phyloP scores from a whole-genome alignment of 1,139 yeast species.

The Pichia sp. region DNA sequence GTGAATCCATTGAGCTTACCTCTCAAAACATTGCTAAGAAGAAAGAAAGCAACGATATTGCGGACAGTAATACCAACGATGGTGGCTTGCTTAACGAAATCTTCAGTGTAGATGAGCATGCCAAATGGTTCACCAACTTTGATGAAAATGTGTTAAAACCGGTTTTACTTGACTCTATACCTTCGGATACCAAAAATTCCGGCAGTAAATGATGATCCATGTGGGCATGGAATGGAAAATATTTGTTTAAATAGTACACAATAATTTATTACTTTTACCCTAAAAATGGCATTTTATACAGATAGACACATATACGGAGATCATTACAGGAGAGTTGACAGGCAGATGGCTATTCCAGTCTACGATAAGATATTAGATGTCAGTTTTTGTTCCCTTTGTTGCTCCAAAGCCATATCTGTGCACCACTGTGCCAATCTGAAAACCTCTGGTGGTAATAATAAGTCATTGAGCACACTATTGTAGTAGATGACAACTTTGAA shows the following conservation, averaged over 20 bases:
- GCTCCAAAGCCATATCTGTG: constrained; percentile 56
- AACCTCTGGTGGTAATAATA: constrained; percentile 53
- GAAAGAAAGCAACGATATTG: neutral
- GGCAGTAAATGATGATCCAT: too few species aligned
- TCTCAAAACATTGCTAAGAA: too few species aligned
- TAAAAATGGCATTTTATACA: too few species aligned
- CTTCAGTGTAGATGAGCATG: constrained; percentile 64
- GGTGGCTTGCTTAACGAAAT: constrained; percentile 18
- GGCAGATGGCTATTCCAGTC: too few species aligned
- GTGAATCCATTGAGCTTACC: too few species aligned
- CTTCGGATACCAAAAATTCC: too few species aligned
- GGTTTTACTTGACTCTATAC: constrained; percentile 63
- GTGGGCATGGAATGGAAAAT: neutral
- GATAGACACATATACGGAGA: too few species aligned
- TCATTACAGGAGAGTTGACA: too few species aligned
- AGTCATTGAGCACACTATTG: constrained; percentile 55
- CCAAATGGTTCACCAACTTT: constrained; percentile 87
- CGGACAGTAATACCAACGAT: constrained; percentile 3
- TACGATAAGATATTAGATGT: constrained; percentile 6
- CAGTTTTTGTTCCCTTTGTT: constrained; percentile 27
- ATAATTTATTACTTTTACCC: neutral
- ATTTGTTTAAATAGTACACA: too few species aligned
- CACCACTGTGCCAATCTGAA: constrained; percentile 67
- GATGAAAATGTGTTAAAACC: constrained; percentile 97
- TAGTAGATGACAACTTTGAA: constrained; percentile 57